Conservation (phyloP, 345 rosid genomes). For the Rhodamnia rubescens region DNA sequence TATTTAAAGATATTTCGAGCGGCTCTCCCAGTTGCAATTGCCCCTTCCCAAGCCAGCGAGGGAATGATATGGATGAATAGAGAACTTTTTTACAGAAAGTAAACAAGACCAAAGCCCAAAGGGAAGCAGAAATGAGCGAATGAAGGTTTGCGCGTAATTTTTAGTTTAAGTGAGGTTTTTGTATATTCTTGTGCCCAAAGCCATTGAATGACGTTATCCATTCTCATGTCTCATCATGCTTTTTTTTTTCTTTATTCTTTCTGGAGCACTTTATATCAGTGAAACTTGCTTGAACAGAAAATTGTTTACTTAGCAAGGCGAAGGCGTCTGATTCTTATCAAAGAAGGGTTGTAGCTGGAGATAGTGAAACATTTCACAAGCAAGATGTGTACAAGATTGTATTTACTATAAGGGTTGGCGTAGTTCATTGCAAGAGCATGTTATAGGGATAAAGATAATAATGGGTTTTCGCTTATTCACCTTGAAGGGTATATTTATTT, state of each 20-base stretch:
- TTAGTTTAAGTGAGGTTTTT: background rate
- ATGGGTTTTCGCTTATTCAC: background rate
- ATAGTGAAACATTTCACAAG: background rate
- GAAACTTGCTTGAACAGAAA: background rate
- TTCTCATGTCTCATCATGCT: background rate
- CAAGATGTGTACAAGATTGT: background rate
- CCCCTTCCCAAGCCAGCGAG: background rate
- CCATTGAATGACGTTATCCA: background rate
- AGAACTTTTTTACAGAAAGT: background rate
- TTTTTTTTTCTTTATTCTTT: background rate
- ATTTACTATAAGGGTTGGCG: background rate
- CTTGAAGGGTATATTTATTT: background rate
- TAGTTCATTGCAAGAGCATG: background rate
- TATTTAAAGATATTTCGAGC: constrained; percentile 5
- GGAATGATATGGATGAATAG: background rate
- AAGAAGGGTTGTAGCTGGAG: background rate
- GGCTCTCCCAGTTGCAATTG: background rate
- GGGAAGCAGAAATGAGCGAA: background rate
- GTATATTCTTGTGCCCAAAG: background rate
- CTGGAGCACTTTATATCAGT: background rate
- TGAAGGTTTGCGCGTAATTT: background rate
- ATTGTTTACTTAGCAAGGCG: background rate
- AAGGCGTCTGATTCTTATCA: background rate
- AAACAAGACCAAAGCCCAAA: background rate
- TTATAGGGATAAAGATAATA: background rate